Base-by-base conservation (phyloP, 2,329 filamentous ascomycete genomes). In the Colletotrichum endophyticum region DNA sequence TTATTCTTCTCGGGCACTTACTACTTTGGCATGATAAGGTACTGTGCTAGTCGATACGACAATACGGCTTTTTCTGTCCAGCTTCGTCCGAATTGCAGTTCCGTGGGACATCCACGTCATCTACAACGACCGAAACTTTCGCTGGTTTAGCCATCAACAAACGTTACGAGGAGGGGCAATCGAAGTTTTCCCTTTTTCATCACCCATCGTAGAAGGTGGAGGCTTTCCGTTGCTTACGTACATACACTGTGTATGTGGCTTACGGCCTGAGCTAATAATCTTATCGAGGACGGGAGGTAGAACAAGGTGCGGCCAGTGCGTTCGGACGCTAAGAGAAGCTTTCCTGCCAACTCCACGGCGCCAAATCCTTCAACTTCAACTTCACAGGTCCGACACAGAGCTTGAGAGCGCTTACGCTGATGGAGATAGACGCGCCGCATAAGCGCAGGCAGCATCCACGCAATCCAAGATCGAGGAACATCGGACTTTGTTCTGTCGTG, bases 231-330 rank as follows among this genome's bases (percentile, higher is more conserved):
- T 30, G 56, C 73, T 76, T 76, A 64, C 44, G 44, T 53, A 53
- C 44, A 13, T 53, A 53, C 44, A 53, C 44, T 22, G 44, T 53
- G 44, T 53, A 25, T 53, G 39, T 53, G 62, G 25, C 25, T 66
- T 36, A 73, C 64, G 27, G n/a, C 16, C 19, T 8, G 19, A 11
- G 27, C 27, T 28, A 13, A 19, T 30, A 56, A 63, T 44, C 69
- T 72, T 56, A 72, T 66, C 56, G 25, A 53, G 59, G 13, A 32
- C 8, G n/a, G 59, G 13, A 32, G 13, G n/a, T 22, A 27, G 36
- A 75, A 75, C 72, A 77, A 77, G 66, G 66, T 77, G 75, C 63
- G 75, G 75, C 71, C 75, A 77, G 75, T 77, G 75, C 75, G 72
- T 68, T 75, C 66, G 66, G 74, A 66, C 73, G 70, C 73, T 73